Conservation (phyloP, 2,329 filamentous ascomycete genomes). For the Ascochyta clinopodiicola region DNA sequence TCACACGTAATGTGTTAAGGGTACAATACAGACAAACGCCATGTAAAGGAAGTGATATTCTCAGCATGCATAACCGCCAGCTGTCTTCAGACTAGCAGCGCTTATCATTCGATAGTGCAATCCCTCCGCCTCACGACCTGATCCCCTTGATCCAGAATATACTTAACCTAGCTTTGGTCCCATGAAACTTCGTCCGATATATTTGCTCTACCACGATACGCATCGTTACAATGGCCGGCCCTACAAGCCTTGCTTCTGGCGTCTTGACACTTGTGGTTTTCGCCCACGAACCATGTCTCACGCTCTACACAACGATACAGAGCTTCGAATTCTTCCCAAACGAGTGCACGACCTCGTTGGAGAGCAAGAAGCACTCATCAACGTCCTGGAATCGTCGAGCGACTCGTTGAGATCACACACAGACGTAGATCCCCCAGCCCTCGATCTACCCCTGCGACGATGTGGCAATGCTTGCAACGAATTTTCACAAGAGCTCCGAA, state of each 20-base stretch:
- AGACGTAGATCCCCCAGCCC: slow-evolving; percentile 17
- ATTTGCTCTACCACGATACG: not conserved
- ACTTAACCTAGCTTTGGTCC: slow-evolving; percentile 4
- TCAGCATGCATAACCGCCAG: not conserved
- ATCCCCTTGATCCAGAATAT: not conserved
- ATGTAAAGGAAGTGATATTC: not conserved
- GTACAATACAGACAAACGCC: too few species aligned
- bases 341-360: slow-evolving; percentile 19
- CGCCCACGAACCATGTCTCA: slow-evolving; percentile 17
- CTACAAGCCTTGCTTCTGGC: slow-evolving; percentile 20
- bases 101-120: not conserved
- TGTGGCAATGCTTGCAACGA: slow-evolving; percentile 54
- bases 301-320: slow-evolving; percentile 18
- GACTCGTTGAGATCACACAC: slow-evolving; percentile 10
- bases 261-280: slow-evolving; percentile 18
- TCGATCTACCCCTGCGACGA: slow-evolving; percentile 50
- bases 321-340: slow-evolving; percentile 17
- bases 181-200: not conserved
- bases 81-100: not conserved
- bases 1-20: too few species aligned
- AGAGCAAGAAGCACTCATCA: slow-evolving; percentile 19
- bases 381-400: slow-evolving; percentile 16
- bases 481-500: slow-evolving; percentile 49
- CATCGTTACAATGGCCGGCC: slow-evolving; percentile 18
- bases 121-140: not conserved